Percentiles rank a stretch among this genome's conserved stretches.
Conservation (phyloP, 139 green algal species). For the Haematococcus lacustris region DNA sequence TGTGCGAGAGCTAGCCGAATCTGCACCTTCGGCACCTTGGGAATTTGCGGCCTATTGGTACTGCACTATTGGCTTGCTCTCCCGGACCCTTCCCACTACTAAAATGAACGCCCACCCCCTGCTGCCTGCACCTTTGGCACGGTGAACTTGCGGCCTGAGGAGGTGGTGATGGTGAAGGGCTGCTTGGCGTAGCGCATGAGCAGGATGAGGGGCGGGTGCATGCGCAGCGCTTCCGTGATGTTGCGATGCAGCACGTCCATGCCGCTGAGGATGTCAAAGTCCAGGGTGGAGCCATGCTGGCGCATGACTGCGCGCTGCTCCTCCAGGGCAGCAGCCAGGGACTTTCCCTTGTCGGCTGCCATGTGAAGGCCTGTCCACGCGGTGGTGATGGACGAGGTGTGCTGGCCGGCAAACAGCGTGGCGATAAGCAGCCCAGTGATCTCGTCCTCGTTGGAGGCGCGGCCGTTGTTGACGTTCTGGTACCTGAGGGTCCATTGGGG, state of each 20-base stretch:
- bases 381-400: constrained; percentile 93
- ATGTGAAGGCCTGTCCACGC: constrained; percentile 84
- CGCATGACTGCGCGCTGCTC: constrained; percentile 74
- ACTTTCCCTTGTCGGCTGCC: constrained; percentile 49
- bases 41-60: too few relatives aligned
- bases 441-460: constrained; percentile 79
- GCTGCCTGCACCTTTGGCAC: constrained; percentile 69
- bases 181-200: constrained; percentile 83
- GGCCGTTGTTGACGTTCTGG: constrained; percentile 67
- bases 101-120: not conserved
- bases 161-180: constrained; percentile 79
- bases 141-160: constrained; percentile 42
- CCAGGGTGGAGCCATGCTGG: not conserved
- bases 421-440: constrained; percentile 96
- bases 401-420: constrained; percentile 95
- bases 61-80: too few relatives aligned
- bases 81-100: too few relatives aligned
- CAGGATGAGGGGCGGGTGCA: constrained; percentile 95
- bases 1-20: too few relatives aligned
- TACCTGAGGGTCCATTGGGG: constrained; percentile 58
- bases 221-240: constrained; percentile 84
- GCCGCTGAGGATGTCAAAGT: not conserved
- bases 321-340: constrained; percentile 31
- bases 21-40: too few relatives aligned
- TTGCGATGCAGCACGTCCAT: constrained; percentile 65